Conservation (phyloP, 306 rosid genomes). For the Cucumis hystrix region DNA sequence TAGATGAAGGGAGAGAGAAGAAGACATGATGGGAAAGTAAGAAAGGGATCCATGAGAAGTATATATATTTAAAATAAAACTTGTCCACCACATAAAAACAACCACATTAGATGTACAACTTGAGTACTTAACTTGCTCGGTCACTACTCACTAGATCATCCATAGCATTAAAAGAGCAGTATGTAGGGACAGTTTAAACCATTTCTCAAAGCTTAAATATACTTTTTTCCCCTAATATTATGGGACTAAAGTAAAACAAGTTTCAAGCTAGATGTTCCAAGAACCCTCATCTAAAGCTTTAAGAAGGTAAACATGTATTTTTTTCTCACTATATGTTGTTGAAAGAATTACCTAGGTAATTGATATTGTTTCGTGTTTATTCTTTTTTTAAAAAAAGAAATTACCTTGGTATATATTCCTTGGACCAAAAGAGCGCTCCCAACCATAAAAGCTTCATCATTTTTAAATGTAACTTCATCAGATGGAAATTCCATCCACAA, state of each 20-base stretch:
- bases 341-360: slow-evolving; percentile 31
- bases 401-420: slow-evolving; percentile 85
- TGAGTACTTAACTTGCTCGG: background rate
- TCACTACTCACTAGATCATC: background rate
- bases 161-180: background rate
- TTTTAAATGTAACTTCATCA: slow-evolving; percentile 80
- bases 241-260: background rate
- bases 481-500: slow-evolving; percentile 98
- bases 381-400: background rate
- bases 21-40: background rate
- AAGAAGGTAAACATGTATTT: background rate
- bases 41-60: background rate
- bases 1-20: background rate
- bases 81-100: background rate
- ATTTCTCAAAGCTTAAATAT: background rate
- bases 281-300: background rate
- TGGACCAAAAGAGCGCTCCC: slow-evolving; percentile 88
- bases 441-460: slow-evolving; percentile 94
- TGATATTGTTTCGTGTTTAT: too few relatives aligned
- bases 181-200: background rate
- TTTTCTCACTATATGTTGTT: background rate
- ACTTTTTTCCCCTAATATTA: background rate
- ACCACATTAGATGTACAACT: background rate
- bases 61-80: background rate
- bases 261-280: background rate